Conservation (phyloP, 129 eudicot species). For the Centrapalus pauciflorus region DNA sequence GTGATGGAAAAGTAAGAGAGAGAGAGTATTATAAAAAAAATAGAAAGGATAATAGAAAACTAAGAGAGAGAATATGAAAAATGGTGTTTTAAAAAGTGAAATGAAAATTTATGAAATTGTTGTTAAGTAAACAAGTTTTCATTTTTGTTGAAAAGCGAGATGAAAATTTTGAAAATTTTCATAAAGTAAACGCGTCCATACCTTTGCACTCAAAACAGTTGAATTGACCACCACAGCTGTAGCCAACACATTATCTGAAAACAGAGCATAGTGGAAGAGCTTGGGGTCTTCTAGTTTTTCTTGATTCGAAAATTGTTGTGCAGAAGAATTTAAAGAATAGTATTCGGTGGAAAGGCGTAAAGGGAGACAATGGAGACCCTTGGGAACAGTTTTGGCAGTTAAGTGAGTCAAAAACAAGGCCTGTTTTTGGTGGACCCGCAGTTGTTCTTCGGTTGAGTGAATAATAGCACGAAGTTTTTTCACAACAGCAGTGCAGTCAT, state of each 20-base stretch:
- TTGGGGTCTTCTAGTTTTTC: constrained; percentile 68
- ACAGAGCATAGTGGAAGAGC: constrained; percentile 84
- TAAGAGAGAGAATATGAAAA: too few relatives aligned
- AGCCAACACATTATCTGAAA: constrained; percentile 87
- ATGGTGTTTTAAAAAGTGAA: too few relatives aligned
- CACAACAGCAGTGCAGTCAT: constrained; percentile 74
- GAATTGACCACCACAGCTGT: constrained; percentile 94
- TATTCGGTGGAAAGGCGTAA: constrained; percentile 86
- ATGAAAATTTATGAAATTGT: too few relatives aligned
- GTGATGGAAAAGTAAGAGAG: too few relatives aligned
- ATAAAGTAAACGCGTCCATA: constrained; percentile 12
- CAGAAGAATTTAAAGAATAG: constrained; percentile 59
- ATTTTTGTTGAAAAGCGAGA: too few relatives aligned
- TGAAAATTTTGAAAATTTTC: too few relatives aligned
- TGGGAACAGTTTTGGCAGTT: constrained; percentile 94
- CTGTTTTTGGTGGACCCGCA: constrained; percentile 84
- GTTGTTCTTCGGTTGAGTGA: constrained; percentile 94
- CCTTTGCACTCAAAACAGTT: constrained; percentile 78
- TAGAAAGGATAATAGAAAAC: too few relatives aligned
- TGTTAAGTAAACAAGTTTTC: too few relatives aligned
- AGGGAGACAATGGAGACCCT: constrained; percentile 98
- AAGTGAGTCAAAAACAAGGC: constrained; percentile 88
- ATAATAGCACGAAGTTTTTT: constrained; percentile 98
- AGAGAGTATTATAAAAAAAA: background rate
- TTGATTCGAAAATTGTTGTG: constrained; percentile 61